Percentiles rank a stretch among this genome's conserved stretches.
These are phyloP conservation scores for Ascoidea rubescens DNA, from an alignment of 805 yeast species.

Conservation along the genomic window DNA sequence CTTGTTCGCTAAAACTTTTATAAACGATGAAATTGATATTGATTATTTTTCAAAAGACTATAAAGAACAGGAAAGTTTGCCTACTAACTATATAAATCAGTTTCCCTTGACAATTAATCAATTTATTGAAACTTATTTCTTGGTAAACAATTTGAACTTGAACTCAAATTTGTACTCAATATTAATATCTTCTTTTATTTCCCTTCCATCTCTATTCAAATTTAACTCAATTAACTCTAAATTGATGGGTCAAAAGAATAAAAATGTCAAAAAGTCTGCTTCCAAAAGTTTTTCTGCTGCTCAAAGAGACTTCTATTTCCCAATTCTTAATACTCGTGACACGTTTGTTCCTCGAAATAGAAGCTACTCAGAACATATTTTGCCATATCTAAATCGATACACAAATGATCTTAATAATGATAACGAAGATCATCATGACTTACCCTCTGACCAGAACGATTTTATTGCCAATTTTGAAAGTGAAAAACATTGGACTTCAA, in stretches of 20 bases:
- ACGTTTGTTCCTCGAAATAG: not conserved
- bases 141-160: slow-evolving; percentile 2
- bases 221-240: slow-evolving; percentile 7
- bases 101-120: slow-evolving; percentile 3
- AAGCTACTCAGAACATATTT: not conserved
- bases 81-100: slow-evolving; percentile 1
- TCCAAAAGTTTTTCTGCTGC: not conserved
- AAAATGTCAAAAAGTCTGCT: not conserved
- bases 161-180: slow-evolving; percentile 3
- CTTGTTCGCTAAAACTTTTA: slow-evolving; percentile 3
- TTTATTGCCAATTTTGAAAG: not conserved
- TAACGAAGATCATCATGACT: not conserved
- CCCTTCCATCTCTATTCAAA: slow-evolving; percentile 7
- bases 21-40: not conserved
- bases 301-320: not conserved
- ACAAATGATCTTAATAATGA: not conserved
- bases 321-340: not conserved
- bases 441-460: not conserved
- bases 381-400: not conserved
- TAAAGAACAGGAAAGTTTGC: not conserved
- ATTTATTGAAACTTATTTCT: slow-evolving; percentile 2
- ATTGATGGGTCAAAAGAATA: not conserved
- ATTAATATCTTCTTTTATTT: slow-evolving; percentile 2
- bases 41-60: too few species aligned
- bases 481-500: slow-evolving; percentile 1